These are phyloP conservation scores for Anastatica hierochuntica DNA, from an alignment of 345 rosid genomes.

Conservation along the genomic window DNA sequence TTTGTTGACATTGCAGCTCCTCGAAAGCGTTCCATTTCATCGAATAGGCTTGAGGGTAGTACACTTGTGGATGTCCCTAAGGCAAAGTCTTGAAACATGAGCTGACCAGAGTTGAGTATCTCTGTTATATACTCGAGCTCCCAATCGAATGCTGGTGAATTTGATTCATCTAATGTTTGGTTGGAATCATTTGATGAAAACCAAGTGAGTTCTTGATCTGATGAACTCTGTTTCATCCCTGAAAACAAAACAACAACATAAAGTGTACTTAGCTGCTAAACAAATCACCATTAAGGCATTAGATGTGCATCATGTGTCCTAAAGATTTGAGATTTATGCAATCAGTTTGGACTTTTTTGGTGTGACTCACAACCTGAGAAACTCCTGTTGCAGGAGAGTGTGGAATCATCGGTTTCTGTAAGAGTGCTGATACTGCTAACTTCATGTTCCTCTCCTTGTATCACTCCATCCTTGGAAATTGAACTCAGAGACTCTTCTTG, in stretches of 20 bases:
- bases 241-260: not conserved
- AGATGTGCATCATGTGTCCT: not conserved
- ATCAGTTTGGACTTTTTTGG: no score
- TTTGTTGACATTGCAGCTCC: slow-evolving; percentile 24
- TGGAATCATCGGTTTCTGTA: slow-evolving; percentile 29
- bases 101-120: slow-evolving; percentile 46
- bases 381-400: slow-evolving; percentile 22
- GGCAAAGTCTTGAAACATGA: slow-evolving; percentile 58
- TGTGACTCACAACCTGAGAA: slow-evolving; percentile 29
- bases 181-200: slow-evolving; percentile 47
- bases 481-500: no score
- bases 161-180: slow-evolving; percentile 25
- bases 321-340: not conserved
- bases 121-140: slow-evolving; percentile 57
- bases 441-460: slow-evolving; percentile 34
- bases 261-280: not conserved
- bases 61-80: slow-evolving; percentile 26
- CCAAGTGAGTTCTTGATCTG: slow-evolving; percentile 42
- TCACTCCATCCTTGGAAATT: slow-evolving; percentile 11
- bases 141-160: slow-evolving; percentile 31
- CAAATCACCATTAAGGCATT: not conserved
- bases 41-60: slow-evolving; percentile 53
- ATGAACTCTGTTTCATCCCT: slow-evolving; percentile 24
- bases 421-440: slow-evolving; percentile 35
- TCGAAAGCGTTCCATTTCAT: slow-evolving; percentile 48